Percentiles rank a stretch among this genome's conserved stretches.
Conservation (phyloP, 768 basidiomycete species). For the Panellus pusillus region DNA sequence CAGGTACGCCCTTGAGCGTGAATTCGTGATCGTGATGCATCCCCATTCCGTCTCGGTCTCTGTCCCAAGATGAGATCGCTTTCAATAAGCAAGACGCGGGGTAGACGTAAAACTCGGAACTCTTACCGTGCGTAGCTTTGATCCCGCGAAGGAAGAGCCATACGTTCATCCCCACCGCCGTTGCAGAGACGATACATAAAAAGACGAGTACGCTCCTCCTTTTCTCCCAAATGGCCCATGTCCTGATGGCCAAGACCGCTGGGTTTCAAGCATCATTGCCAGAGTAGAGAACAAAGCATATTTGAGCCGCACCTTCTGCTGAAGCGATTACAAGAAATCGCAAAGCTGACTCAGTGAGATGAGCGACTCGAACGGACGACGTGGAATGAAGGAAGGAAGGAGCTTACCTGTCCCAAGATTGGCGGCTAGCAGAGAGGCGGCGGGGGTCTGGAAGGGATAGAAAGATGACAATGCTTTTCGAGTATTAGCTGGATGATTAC, state of each 20-base stretch:
- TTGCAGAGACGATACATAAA: constrained; percentile 7
- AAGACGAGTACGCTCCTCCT: constrained; percentile 11
- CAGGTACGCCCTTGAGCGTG: constrained; percentile 4
- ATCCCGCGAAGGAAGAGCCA: not conserved
- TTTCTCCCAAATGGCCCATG: constrained; percentile 28
- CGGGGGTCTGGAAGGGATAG: not conserved
- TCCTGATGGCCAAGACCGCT: constrained; percentile 25
- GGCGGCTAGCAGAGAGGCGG: not conserved
- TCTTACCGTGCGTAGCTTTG: constrained; percentile 4
- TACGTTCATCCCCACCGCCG: not conserved
- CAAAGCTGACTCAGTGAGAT: not conserved
- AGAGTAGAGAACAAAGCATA: not conserved
- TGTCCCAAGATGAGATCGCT: not conserved
- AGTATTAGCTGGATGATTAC: not conserved
- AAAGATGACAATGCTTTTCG: not conserved
- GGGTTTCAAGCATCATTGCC: too few relatives aligned
- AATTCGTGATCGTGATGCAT: constrained; percentile 3
- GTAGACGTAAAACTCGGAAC: not conserved
- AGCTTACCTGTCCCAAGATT: constrained; percentile 7
- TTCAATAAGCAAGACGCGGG: not conserved
- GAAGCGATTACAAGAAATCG: constrained; percentile 7
- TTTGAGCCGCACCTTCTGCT: constrained; percentile 1
- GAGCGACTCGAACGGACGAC: not conserved
- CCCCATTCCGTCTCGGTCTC: not conserved
- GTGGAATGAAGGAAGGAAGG: not conserved